Evolutionary conservation across 2,329 filamentous ascomycete species (phyloP), one percentile per base, ranked within the genome.

Genomic region (Alternaria ethzedia): DNA sequence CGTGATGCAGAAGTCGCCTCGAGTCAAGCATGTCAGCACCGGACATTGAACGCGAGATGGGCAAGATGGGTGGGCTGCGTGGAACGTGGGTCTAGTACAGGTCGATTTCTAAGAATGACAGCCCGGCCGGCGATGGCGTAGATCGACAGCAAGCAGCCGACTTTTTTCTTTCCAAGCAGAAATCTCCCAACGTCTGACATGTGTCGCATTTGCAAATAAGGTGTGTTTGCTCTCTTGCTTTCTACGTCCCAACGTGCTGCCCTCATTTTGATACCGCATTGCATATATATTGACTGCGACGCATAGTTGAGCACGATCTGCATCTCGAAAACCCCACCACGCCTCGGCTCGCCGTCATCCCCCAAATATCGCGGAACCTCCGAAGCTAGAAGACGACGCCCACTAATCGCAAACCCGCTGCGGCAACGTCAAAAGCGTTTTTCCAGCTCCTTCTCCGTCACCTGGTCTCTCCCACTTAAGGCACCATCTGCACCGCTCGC

Each of bases 51-150:
- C 23, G 45, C 47, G 12, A 51, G 26, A 51, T 51, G 47, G 17
- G 21, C 51, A 54, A 54, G 51, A 54, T 43, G 51, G 13, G 49
- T 50, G 47, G 47, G 28, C 26, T 32, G 47, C 46, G 21, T 60
- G 59, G 63, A 61, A 49, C 57, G 54, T 50, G 59, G 65, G 67
- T 66, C 69, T 71, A 71, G 69, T 65, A 67, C 65, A 59, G 46
- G 60, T 64, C 49, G 68, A 73, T 73, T 69, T 68, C 64, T 66
- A 71, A 72, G 70, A 70, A 55, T 62, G 60, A 54, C 45, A 65
- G 47, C 55, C 46, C 54, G 52, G 43, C 64, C 63, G 68, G 65
- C 65, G 69, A 71, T 71, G 67, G 68, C 70, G 68, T 72, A 63
- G 60, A 49, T 45, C 59, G 47, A 63, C 26, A 59, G 54, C 65